These are phyloP conservation scores for Podosphaera fusca DNA, from an alignment of 2,329 filamentous ascomycete species.

Conservation along the genomic window DNA sequence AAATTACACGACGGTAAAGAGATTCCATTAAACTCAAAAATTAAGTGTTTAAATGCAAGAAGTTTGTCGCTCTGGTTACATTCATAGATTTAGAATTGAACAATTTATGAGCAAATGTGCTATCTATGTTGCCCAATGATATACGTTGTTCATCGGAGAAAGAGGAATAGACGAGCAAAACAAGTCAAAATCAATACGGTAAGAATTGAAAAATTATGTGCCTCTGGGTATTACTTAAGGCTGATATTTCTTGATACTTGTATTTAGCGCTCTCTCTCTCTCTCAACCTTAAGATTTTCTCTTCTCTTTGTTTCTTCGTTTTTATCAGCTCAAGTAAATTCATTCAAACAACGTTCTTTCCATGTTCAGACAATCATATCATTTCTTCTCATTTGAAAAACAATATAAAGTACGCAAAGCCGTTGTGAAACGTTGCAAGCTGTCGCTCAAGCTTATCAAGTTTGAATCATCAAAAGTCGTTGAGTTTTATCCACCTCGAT, in stretches of 20 bases:
- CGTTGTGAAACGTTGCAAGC: background rate
- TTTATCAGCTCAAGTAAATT: background rate
- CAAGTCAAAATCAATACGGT: background rate
- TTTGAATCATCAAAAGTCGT: background rate
- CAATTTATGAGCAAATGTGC: background rate
- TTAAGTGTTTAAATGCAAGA: background rate
- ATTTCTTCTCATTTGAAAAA: background rate
- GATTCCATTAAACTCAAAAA: background rate
- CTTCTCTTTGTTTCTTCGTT: background rate
- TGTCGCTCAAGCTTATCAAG: too few relatives aligned
- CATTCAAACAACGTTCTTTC: background rate
- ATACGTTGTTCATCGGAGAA: background rate
- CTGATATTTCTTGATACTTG: too few relatives aligned
- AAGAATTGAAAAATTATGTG: background rate
- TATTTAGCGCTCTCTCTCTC: too few relatives aligned
- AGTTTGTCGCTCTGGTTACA: background rate
- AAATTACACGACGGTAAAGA: background rate
- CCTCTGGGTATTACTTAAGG: background rate
- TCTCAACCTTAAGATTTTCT: too few relatives aligned
- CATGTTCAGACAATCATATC: background rate
- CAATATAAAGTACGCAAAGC: background rate
- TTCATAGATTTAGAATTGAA: background rate
- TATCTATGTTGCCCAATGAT: background rate
- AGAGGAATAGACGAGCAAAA: background rate
- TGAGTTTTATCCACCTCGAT: background rate